These are phyloP conservation scores for Pythium brassicae DNA, from an alignment of 352 stramenopile species.

Conservation along the genomic window DNA sequence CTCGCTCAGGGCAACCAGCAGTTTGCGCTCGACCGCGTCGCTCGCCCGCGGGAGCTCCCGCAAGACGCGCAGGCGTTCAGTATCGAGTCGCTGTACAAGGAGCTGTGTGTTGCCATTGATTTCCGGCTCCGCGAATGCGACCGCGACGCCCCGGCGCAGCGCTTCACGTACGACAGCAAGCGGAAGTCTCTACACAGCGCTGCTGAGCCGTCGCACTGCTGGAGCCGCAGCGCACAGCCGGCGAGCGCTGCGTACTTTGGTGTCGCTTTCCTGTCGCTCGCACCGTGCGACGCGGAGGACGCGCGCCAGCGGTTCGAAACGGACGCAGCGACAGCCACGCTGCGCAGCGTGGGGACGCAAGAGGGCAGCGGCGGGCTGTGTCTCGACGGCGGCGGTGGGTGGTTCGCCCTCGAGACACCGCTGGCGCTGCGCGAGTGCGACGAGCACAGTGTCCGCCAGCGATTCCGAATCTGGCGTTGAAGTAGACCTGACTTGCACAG, in stretches of 20 bases:
- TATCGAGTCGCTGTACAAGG: conserved; percentile 12
- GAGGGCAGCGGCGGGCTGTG: conserved; percentile 2
- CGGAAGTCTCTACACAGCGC: conserved; percentile 2
- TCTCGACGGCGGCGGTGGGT: conserved; percentile 11
- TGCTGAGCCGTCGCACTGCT: conserved; percentile 2
- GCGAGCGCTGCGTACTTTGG: not conserved
- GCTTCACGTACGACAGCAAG: conserved; percentile 8
- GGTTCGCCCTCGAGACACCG: conserved; percentile 5
- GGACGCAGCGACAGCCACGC: not conserved
- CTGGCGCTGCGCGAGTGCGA: conserved; percentile 6
- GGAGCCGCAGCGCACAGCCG: conserved; percentile 2
- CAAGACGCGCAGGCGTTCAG: conserved; percentile 1
- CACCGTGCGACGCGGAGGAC: conserved; percentile 1
- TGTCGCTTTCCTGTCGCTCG: conserved; percentile 1
- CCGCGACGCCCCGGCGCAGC: not conserved
- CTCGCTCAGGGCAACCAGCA: conserved; percentile 5
- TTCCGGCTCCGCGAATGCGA: conserved; percentile 5
- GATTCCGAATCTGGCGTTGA: conserved; percentile 3
- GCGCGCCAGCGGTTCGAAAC: conserved; percentile 4
- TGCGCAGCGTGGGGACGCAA: not conserved
- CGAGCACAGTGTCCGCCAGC: conserved; percentile 5
- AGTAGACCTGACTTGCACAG: not conserved
- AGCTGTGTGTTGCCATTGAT: not conserved
- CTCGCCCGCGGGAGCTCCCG: not conserved
- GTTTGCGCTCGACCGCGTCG: conserved; percentile 6